Conservation (phyloP, 257 asterid species). For the Primulina huaijiensis region DNA sequence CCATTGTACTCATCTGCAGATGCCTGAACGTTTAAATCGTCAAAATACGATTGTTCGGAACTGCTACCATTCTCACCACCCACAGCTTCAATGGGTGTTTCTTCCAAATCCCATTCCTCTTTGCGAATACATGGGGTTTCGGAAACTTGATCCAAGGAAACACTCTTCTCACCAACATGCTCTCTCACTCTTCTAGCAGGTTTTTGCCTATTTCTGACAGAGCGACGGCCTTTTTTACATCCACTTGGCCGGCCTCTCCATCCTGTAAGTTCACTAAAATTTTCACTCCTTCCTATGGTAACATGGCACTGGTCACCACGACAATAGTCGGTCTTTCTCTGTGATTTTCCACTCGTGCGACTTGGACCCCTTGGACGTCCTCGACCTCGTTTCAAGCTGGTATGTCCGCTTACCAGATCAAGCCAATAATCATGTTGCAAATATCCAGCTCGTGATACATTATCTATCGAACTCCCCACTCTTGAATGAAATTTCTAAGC, state of each 20-base stretch:
- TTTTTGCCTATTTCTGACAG: constrained; percentile 42
- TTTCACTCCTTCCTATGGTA: constrained; percentile 24
- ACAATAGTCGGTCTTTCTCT: constrained; percentile 28
- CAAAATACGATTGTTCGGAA: constrained; percentile 50
- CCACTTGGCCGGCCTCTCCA: constrained; percentile 51
- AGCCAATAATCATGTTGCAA: constrained; percentile 36
- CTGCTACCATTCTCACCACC: constrained; percentile 45
- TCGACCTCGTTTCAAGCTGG: constrained; percentile 43
- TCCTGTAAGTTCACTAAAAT: constrained; percentile 35
- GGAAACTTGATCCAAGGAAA: constrained; percentile 3
- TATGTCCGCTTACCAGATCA: constrained; percentile 30
- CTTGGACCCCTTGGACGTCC: constrained; percentile 50
- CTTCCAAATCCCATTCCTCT: constrained; percentile 37
- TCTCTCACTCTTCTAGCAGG: constrained; percentile 26
- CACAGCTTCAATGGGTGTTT: constrained; percentile 32
- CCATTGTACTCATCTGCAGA: constrained; percentile 43
- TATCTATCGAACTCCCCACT: constrained; percentile 28
- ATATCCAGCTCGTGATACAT: constrained; percentile 28
- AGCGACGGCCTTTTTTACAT: constrained; percentile 47
- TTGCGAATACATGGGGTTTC: constrained; percentile 27
- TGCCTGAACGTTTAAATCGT: constrained; percentile 39
- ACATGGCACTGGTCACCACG: constrained; percentile 31
- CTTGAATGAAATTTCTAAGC: constrained; percentile 45
- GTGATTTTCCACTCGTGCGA: constrained; percentile 45
- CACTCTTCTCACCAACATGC: constrained; percentile 20